Evolutionary conservation across 1,139 yeast species (phyloP).

Genomic region (Suhomyces coccinellae): DNA sequence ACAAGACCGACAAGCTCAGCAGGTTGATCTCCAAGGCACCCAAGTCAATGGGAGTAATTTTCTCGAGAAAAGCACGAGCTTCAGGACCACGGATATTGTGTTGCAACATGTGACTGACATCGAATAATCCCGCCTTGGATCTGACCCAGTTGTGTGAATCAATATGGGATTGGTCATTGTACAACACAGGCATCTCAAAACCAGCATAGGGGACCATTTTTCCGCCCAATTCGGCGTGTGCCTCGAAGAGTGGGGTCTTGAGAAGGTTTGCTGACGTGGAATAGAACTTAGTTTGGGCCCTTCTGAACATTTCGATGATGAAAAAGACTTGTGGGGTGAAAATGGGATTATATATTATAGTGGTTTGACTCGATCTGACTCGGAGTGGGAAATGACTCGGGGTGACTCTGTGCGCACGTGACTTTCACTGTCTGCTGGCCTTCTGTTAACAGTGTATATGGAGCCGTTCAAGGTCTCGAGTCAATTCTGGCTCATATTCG

Average conservation of each 20-base stretch:
- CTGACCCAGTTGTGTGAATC: slow-evolving; percentile 97
- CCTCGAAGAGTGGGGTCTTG: slow-evolving; percentile 80
- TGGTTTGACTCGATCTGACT: slow-evolving; percentile 10
- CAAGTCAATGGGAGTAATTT: slow-evolving; percentile 84
- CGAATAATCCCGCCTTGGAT: slow-evolving; percentile 82
- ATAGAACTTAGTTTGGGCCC: slow-evolving; percentile 21
- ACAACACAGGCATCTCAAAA: slow-evolving; percentile 88
- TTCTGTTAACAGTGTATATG: too few species aligned
- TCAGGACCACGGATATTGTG: slow-evolving; percentile 72
- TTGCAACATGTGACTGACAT: slow-evolving; percentile 96
- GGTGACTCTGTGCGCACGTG: neutral
- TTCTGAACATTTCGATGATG: slow-evolving; percentile 12
- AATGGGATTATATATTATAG: neutral
- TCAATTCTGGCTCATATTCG: too few species aligned
- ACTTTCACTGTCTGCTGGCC: neutral
- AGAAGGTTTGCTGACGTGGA: slow-evolving; percentile 30
- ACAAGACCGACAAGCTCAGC: slow-evolving; percentile 75
- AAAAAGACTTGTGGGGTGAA: slow-evolving; percentile 1
- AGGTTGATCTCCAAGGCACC: slow-evolving; percentile 52
- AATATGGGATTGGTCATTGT: slow-evolving; percentile 78
- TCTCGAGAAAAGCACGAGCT: slow-evolving; percentile 69
- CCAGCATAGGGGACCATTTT: slow-evolving; percentile 97
- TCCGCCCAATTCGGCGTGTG: slow-evolving; percentile 78
- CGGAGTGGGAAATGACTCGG: neutral
- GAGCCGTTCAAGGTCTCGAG: too few species aligned